Conservation (phyloP, 192 early-diverging fungal species). For the Kappamyces sp. region DNA sequence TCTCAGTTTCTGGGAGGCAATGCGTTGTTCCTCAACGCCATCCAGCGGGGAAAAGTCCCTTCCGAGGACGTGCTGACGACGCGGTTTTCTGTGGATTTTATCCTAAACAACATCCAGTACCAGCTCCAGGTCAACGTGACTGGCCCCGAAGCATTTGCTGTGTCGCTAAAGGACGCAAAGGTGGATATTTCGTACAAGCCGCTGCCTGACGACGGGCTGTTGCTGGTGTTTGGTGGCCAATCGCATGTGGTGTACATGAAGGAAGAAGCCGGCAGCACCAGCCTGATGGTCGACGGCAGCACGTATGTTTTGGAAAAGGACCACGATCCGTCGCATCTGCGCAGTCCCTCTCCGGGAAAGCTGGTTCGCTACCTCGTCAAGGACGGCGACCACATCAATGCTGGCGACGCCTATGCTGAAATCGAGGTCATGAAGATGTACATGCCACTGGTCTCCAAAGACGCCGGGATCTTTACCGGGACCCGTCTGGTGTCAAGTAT, state of each 20-base stretch:
- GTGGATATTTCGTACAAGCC: conserved; percentile 77
- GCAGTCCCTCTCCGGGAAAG: conserved; percentile 94
- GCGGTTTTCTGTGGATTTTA: conserved; percentile 79
- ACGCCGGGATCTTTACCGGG: conserved; percentile 85
- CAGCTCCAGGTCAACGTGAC: conserved; percentile 76
- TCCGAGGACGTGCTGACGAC: conserved; percentile 63
- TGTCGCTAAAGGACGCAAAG: conserved; percentile 76
- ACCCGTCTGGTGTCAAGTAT: conserved; percentile 81
- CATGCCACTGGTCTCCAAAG: conserved; percentile 90
- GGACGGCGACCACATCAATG: conserved; percentile 81
- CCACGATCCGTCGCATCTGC: conserved; percentile 92
- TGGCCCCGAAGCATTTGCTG: conserved; percentile 70
- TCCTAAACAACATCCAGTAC: conserved; percentile 87
- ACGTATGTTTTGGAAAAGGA: conserved; percentile 93
- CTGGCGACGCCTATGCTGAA: conserved; percentile 91
- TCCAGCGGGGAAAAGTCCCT: conserved; percentile 93
- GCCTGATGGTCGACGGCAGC: conserved; percentile 84
- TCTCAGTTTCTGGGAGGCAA: conserved; percentile 53
- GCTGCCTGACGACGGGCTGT: conserved; percentile 85
- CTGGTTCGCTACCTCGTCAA: conserved; percentile 90
- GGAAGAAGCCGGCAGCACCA: conserved; percentile 82
- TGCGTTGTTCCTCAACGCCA: conserved; percentile 68
- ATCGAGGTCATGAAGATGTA: conserved; percentile 99
- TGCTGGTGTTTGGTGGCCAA: conserved; percentile 85
- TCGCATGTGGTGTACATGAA: conserved; percentile 88